phyloP scores from a whole-genome alignment of 2,329 filamentous ascomycete species.

The Calonectria ilicicola region DNA sequence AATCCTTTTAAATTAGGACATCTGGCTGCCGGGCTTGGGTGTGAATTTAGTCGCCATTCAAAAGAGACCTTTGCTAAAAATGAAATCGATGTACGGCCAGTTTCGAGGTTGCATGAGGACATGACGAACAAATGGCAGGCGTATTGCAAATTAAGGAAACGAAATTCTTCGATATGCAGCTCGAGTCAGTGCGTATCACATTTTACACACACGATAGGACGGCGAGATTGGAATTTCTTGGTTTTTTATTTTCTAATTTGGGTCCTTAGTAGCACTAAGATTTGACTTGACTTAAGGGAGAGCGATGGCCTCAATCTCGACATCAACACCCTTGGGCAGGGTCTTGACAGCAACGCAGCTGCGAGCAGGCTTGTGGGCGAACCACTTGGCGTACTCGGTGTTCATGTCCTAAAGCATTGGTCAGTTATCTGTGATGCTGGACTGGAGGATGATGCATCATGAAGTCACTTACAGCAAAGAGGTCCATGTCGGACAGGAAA shows the following conservation, averaged over 20 bases:
- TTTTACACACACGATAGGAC: background rate
- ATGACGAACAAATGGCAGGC: too few species aligned
- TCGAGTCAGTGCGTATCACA: background rate
- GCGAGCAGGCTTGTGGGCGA: conserved; percentile 85
- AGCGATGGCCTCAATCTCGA: conserved; percentile 93
- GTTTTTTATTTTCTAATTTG: background rate
- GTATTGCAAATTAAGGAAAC: too few species aligned
- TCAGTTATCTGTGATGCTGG: background rate
- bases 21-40: background rate
- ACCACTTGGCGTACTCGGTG: conserved; percentile 85
- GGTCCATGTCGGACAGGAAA: conserved; percentile 91
- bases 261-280: background rate
- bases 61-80: background rate
- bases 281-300: conserved; percentile 59
- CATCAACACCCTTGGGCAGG: conserved; percentile 85
- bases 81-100: background rate
- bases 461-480: conserved; percentile 73
- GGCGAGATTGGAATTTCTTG: background rate
- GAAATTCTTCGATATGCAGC: background rate
- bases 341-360: conserved; percentile 93
- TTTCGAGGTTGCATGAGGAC: too few species aligned
- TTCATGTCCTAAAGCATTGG: conserved; percentile 74
- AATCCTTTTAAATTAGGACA: background rate
- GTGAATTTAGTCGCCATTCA: background rate
- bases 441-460: too few species aligned